Evolutionary conservation across 306 rosid genomes (phyloP), one percentile per base, ranked within the genome.

Genomic region (Quercus bicolor): DNA sequence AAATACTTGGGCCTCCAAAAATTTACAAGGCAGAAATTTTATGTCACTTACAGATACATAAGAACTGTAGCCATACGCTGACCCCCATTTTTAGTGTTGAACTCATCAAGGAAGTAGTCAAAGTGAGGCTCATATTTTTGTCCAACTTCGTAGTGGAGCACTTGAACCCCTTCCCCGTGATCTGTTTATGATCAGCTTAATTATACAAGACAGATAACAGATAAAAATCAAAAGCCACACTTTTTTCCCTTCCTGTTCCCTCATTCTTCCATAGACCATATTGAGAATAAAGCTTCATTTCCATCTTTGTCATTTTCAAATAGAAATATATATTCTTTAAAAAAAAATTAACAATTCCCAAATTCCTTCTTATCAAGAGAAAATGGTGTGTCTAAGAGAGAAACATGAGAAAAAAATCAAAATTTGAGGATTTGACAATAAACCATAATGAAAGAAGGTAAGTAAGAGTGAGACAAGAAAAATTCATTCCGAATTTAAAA

Each of bases 141-240:
- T 70, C 99, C 99, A 76, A 88, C 98, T 85, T 96, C 98, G 66
- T 96, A 96, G 89, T 96, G 99, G 75, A 96, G 97, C 85, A 93
- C 75, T 85, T 96, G 99, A 91, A 96, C 92, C 77, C 99, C 99
- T 88, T 96, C 99, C 71, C 99, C 99, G 1, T 96, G 93, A 72
- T 96, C 99, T 96, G 93, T 66, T 82, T 66, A 80, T 75, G 82
- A 81, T 73, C 61, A 84, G 80, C 73, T 84, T 21, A 89, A 73
- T 73, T 19, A 64, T 68, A 62, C 2, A 29, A 64, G 68, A 78
- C 81, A 24, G 23, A 76, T 33, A 82, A 81, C 53, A 62, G 53
- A 57, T 55, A 40, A 54, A 15, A 6, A 54, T 28, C 54, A 51
- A 62, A 80, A 43, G 57, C 71, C 40, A 70, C 34, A 62, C 20